Percentiles rank a stretch among this genome's conserved stretches.
phyloP scores from a whole-genome alignment of 1,284 basidiomycete genomes.

The Austroboletus olivaceoglutinosus region DNA sequence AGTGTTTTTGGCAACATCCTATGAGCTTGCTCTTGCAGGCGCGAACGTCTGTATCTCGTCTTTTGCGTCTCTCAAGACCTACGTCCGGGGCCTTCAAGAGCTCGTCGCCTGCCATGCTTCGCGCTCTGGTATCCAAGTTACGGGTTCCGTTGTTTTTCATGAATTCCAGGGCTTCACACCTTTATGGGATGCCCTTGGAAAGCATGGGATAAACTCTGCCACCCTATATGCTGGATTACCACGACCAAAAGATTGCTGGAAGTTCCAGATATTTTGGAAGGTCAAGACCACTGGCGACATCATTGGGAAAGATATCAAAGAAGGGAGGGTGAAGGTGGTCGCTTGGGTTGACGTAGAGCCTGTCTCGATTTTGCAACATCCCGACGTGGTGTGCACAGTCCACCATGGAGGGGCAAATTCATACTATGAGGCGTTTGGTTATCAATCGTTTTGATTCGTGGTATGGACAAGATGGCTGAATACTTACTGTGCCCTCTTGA shows the following conservation, averaged over 20 bases:
- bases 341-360: constrained; percentile 13
- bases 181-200: not conserved
- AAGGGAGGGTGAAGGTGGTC: constrained; percentile 2
- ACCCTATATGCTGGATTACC: not conserved
- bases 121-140: not conserved
- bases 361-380: constrained; percentile 13
- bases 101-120: not conserved
- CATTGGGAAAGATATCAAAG: not conserved
- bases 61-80: not conserved
- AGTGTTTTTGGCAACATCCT: not conserved
- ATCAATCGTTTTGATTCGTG: not conserved
- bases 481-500: not conserved
- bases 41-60: not conserved
- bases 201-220: not conserved
- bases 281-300: not conserved
- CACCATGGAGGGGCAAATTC: constrained; percentile 21
- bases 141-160: not conserved
- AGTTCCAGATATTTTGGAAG: not conserved
- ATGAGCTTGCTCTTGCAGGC: not conserved
- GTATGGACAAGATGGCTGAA: too few species aligned
- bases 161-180: not conserved
- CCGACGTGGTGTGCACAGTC: constrained; percentile 14
- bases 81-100: not conserved
- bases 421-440: constrained; percentile 16
- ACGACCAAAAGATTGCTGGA: not conserved